A percentile compares a stretch with the other conserved stretches of the same genome.
Evolutionary conservation across 495 filamentous ascomycete species (phyloP).

Genomic region (Chaetomium tenue): DNA sequence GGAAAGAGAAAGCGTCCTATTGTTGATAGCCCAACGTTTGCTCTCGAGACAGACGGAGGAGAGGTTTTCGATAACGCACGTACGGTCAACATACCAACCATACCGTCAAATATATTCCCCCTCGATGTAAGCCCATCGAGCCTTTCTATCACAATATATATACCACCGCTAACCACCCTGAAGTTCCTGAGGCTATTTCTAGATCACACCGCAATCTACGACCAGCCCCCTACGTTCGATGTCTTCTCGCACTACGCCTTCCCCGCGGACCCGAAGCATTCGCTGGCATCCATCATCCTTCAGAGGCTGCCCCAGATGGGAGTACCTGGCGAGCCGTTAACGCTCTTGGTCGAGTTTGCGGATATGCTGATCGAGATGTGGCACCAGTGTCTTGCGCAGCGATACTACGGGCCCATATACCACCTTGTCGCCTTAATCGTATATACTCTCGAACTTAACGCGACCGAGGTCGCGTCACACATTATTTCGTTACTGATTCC

Average conservation of each 20-base stretch:
- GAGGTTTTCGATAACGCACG: conserved; percentile 6
- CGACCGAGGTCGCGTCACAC: conserved; percentile 41
- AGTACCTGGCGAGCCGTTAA: conserved; percentile 36
- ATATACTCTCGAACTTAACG: conserved; percentile 43
- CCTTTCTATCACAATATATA: background rate
- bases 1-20: conserved; percentile 52
- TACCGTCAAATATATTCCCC: conserved; percentile 16
- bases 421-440: conserved; percentile 42
- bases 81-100: background rate
- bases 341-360: conserved; percentile 46
- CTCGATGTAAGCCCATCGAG: conserved; percentile 39
- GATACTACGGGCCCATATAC: conserved; percentile 45
- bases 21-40: conserved; percentile 50
- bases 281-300: conserved; percentile 46
- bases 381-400: conserved; percentile 44
- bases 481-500: conserved; percentile 45
- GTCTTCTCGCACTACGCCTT: conserved; percentile 42
- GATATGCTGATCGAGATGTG: conserved; percentile 46
- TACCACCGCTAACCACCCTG: conserved; percentile 18
- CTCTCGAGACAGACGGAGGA: conserved; percentile 45
- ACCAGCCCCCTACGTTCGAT: conserved; percentile 44
- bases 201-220: conserved; percentile 40
- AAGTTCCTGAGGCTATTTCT: conserved; percentile 48
- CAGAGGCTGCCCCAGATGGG: conserved; percentile 43
- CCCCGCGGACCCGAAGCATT: conserved; percentile 41